Evolutionary conservation across 2,329 filamentous ascomycete genomes (phyloP).

Genomic region (Pseudogymnoascus sp.): DNA sequence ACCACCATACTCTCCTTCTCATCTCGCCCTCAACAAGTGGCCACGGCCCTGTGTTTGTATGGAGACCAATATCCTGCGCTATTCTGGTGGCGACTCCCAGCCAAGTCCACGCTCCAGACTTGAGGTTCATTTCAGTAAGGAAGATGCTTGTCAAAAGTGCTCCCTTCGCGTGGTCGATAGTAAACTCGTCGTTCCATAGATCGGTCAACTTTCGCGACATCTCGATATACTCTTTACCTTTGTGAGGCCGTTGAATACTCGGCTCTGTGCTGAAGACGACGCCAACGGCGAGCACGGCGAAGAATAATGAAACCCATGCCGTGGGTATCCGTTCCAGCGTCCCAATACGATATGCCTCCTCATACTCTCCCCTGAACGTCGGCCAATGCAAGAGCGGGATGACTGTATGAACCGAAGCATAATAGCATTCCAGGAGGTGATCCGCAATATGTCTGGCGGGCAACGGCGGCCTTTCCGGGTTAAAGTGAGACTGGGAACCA

Average conservation of each 20-base stretch:
- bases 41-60: constrained; percentile 66
- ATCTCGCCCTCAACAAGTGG: constrained; percentile 74
- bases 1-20: constrained; percentile 87
- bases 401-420: constrained; percentile 66
- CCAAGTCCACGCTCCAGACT: constrained; percentile 80
- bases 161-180: constrained; percentile 65
- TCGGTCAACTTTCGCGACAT: constrained; percentile 62
- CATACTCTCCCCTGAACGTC: constrained; percentile 67
- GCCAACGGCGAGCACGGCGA: constrained; percentile 74
- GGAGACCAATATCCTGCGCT: constrained; percentile 75
- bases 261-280: constrained; percentile 60
- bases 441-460: constrained; percentile 65
- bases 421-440: constrained; percentile 66
- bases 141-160: constrained; percentile 69
- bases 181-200: constrained; percentile 72
- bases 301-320: constrained; percentile 73
- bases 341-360: constrained; percentile 63
- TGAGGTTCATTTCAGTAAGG: constrained; percentile 77
- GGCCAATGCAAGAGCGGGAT: constrained; percentile 87
- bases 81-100: constrained; percentile 70
- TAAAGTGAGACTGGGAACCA: constrained; percentile 40
- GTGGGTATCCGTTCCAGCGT: constrained; percentile 52
- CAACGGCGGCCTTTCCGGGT: constrained; percentile 52
- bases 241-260: constrained; percentile 45
- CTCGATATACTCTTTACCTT: constrained; percentile 61